These are phyloP conservation scores for Bacterosira constricta DNA, from an alignment of 108 stramenopile genomes.

Conservation along the genomic window DNA sequence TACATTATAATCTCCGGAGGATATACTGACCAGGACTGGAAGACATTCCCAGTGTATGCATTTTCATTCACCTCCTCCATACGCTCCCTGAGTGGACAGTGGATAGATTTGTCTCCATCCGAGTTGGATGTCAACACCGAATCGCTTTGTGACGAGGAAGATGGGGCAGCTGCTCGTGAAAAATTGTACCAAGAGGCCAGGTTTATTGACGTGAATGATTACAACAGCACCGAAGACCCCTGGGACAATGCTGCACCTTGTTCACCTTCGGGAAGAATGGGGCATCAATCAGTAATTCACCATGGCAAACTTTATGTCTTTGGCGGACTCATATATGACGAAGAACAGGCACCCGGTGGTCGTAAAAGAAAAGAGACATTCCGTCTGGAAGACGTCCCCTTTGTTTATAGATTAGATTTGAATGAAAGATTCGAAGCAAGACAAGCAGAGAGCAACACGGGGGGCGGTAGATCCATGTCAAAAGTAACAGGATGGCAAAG, in stretches of 20 bases:
- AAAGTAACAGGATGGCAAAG: slow-evolving; percentile 47
- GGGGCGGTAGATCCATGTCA: not conserved
- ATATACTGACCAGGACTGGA: slow-evolving; percentile 58
- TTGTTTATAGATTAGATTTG: slow-evolving; percentile 42
- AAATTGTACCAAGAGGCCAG: slow-evolving; percentile 28
- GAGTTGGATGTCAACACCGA: not conserved
- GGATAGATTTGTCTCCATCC: slow-evolving; percentile 42
- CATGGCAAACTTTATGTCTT: slow-evolving; percentile 52
- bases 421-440: slow-evolving; percentile 33
- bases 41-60: slow-evolving; percentile 57
- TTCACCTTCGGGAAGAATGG: slow-evolving; percentile 48
- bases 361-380: slow-evolving; percentile 28
- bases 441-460: not conserved
- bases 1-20: slow-evolving; percentile 62
- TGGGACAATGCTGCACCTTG: slow-evolving; percentile 33
- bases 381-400: slow-evolving; percentile 47
- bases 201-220: slow-evolving; percentile 15
- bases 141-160: slow-evolving; percentile 19
- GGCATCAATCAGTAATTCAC: slow-evolving; percentile 42
- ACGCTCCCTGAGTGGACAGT: slow-evolving; percentile 13
- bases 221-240: slow-evolving; percentile 1
- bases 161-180: slow-evolving; percentile 17
- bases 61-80: slow-evolving; percentile 49
- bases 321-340: slow-evolving; percentile 53
- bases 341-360: slow-evolving; percentile 16